Base-by-base conservation (phyloP, 225 moss, liverwort and hornwort genomes). In the Polytrichum formosum region DNA sequence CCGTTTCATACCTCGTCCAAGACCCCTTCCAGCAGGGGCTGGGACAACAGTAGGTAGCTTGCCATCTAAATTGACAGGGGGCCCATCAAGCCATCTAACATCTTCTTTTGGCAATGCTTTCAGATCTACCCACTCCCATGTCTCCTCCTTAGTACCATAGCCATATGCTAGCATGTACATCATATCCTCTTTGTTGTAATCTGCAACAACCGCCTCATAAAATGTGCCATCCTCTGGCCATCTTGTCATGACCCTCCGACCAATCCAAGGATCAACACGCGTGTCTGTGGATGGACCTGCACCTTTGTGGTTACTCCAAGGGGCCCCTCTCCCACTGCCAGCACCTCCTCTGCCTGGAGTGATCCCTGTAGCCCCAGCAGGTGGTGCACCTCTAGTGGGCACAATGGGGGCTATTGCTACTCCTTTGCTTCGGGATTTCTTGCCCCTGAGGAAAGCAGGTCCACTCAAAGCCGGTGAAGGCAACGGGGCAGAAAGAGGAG, bases 221-320 rank as follows among this genome's bases (percentile, higher is more conserved):
- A 90, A 93, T 3, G 80, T 89, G 30, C 90, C 89, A 62, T 96
- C 96, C 1, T 82, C 93, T 27, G 96, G 96, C 96, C 96, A 96
- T 67, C 90, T 74, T 7, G 91, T 90, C 75, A 88, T 88, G 53
- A 96, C 87, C 75, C 71, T 91, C 70, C 85, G 88, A 25, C 91
- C 93, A 46, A 93, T 70, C 74, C 76, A 78, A 6, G 73, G 77
- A 16, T 93, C 96, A 33, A 82, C 73, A 25, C 86, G 78, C 29
- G 81, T 69, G 33, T 95, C 92, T 61, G 85, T 65, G 4, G 86
- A 86, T 30, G 86, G 86, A 27, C 86, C 83, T 37, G 80, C 83
- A 27, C 83, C 83, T 80, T 81, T 87, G 67, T 84, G 79, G 28
- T 84, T 87, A 68, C 81, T 74, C 83, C 83, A 84, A 4, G 76